A percentile compares a stretch with the other conserved stretches of the same genome.
Evolutionary conservation across 2,329 filamentous ascomycete genomes (phyloP).

Genomic region (Teratosphaeria viscida): DNA sequence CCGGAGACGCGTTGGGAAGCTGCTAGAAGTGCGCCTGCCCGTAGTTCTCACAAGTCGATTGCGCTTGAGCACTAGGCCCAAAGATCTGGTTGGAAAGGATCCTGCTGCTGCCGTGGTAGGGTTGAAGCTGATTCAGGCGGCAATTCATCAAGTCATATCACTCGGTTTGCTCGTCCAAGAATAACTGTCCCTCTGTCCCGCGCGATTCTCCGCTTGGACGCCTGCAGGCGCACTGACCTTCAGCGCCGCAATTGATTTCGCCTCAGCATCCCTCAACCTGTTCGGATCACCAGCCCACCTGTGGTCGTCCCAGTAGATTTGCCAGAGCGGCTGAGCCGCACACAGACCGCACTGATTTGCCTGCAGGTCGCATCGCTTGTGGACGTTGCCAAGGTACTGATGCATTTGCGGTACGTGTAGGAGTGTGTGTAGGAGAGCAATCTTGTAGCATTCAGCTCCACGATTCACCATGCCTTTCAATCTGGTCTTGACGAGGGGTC

Average conservation of each 20-base stretch:
- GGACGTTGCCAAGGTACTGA: not conserved
- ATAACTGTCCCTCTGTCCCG: not conserved
- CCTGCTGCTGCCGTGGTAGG: not conserved
- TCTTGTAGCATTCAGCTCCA: not conserved
- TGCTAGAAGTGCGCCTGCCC: not conserved
- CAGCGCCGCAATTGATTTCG: not conserved
- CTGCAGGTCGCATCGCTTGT: not conserved
- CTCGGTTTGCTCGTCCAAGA: not conserved
- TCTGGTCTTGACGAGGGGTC: not conserved
- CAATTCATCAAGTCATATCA: not conserved
- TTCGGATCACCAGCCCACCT: not conserved
- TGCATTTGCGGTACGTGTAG: not conserved
- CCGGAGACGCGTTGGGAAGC: not conserved
- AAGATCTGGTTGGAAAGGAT: not conserved
- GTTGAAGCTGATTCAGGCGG: not conserved
- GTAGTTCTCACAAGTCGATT: not conserved
- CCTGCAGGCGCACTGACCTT: not conserved
- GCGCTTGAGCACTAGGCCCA: not conserved
- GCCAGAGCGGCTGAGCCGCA: not conserved
- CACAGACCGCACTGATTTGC: not conserved
- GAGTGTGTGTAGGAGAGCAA: not conserved
- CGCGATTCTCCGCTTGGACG: not conserved
- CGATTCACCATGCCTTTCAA: not conserved
- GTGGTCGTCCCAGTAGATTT: not conserved
- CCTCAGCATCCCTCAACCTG: not conserved